Evolutionary conservation across 2,329 filamentous ascomycete genomes (phyloP).

Genomic region (Talaromyces rugulosus): DNA sequence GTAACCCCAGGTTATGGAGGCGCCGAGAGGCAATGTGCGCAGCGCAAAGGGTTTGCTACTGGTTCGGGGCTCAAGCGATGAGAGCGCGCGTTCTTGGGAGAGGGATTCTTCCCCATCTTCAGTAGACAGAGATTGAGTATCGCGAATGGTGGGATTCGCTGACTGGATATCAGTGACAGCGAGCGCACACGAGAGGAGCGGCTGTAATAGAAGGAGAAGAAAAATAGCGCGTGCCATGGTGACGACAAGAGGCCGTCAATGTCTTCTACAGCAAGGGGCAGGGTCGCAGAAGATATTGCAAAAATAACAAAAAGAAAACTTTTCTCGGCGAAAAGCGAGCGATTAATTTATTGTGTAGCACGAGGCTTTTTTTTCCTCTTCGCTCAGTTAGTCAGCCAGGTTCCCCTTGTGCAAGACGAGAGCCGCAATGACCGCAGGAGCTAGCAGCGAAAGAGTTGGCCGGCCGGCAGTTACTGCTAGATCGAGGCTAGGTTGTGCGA

Average conservation of each 20-base stretch:
- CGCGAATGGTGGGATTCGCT: background rate
- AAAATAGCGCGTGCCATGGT: background rate
- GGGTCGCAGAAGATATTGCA: background rate
- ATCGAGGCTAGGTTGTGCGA: background rate
- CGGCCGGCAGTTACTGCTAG: background rate
- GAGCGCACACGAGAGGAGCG: background rate
- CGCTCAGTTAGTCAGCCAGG: background rate
- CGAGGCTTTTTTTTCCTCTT: background rate
- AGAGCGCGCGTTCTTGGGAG: background rate
- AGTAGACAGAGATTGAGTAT: background rate
- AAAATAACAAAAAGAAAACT: background rate
- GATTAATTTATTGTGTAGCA: background rate
- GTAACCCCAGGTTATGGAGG: constrained; percentile 36
- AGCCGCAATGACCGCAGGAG: background rate
- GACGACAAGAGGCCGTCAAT: background rate
- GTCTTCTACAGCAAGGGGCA: background rate
- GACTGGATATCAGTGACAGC: background rate
- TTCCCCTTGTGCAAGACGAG: background rate
- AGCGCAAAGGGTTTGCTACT: background rate
- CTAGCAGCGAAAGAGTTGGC: background rate
- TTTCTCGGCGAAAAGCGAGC: background rate
- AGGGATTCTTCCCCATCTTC: background rate
- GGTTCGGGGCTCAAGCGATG: background rate
- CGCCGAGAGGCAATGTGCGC: constrained; percentile 32
- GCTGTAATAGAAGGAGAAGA: background rate